Conservation (phyloP, 1,139 yeast species). For the Diutina scorzettiae region DNA sequence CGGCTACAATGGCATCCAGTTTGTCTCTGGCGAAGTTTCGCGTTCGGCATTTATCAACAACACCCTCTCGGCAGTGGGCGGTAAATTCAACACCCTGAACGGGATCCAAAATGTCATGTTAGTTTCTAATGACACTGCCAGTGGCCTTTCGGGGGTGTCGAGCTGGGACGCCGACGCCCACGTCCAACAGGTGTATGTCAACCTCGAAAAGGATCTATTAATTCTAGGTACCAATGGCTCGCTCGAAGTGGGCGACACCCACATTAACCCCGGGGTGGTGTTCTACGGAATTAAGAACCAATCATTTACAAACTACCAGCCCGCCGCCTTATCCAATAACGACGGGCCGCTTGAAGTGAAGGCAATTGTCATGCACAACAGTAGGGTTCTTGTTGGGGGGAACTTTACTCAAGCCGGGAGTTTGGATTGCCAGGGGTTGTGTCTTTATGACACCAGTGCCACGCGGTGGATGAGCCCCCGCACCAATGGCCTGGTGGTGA, state of each 20-base stretch:
- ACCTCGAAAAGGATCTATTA: slow-evolving; percentile 22
- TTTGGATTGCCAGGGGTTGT: slow-evolving; percentile 48
- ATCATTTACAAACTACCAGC: slow-evolving; percentile 33
- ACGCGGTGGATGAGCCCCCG: slow-evolving; percentile 45
- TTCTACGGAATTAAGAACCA: slow-evolving; percentile 37
- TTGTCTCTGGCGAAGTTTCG: slow-evolving; percentile 29
- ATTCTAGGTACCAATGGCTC: slow-evolving; percentile 43
- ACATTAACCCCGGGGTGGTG: slow-evolving; percentile 31
- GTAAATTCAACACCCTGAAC: slow-evolving; percentile 18
- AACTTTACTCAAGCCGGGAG: slow-evolving; percentile 51
- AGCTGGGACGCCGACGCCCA: slow-evolving; percentile 26
- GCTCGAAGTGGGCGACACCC: slow-evolving; percentile 13
- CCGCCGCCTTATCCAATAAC: slow-evolving; percentile 25
- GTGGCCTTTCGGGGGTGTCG: slow-evolving; percentile 18
- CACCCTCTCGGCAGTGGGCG: slow-evolving; percentile 42
- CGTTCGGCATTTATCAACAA: slow-evolving; percentile 33
- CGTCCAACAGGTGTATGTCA: slow-evolving; percentile 32
- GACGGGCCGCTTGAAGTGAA: slow-evolving; percentile 29
- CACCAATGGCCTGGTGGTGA: slow-evolving; percentile 18
- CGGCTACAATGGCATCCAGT: slow-evolving; percentile 13
- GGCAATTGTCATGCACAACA: slow-evolving; percentile 41
- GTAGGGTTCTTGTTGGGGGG: slow-evolving; percentile 65
- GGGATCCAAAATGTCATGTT: slow-evolving; percentile 8
- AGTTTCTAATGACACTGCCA: slow-evolving; percentile 10
- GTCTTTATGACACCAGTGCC: slow-evolving; percentile 49